Conservation (phyloP, 2,329 filamentous ascomycete species). For the Penicillium oxalicum region DNA sequence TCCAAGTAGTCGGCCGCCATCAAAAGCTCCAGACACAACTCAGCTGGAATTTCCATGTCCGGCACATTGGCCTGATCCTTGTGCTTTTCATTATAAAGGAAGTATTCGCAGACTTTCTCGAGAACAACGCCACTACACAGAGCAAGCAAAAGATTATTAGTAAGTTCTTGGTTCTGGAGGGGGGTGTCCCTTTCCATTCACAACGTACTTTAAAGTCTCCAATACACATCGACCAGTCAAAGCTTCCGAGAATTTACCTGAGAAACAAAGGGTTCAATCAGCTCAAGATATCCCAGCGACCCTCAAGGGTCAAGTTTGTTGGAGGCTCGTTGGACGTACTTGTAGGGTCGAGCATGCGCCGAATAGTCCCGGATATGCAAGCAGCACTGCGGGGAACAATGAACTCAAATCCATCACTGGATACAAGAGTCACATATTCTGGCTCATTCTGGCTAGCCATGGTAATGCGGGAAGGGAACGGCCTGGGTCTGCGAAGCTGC, state of each 20-base stretch:
- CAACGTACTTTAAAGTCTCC: conserved; percentile 53
- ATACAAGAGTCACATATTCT: conserved; percentile 60
- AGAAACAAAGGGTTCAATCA: not conserved
- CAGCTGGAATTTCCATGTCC: conserved; percentile 61
- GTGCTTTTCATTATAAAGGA: conserved; percentile 63
- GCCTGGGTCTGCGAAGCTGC: not conserved
- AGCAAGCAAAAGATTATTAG: not conserved
- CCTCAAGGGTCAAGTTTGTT: not conserved
- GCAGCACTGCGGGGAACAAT: conserved; percentile 56
- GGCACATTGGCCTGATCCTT: conserved; percentile 55
- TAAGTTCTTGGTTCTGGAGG: not conserved
- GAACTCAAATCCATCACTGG: conserved; percentile 60
- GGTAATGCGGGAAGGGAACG: not conserved
- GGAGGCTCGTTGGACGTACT: conserved; percentile 42
- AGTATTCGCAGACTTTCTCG: conserved; percentile 65
- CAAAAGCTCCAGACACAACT: conserved; percentile 59
- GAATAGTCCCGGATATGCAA: conserved; percentile 56
- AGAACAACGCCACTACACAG: conserved; percentile 52
- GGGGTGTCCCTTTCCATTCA: not conserved
- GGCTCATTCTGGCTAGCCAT: conserved; percentile 19
- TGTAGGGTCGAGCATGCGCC: conserved; percentile 57
- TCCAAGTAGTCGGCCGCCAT: conserved; percentile 64
- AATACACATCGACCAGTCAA: conserved; percentile 53
- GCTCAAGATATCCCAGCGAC: not conserved
- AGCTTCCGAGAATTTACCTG: conserved; percentile 58